These are phyloP conservation scores for Glutinoglossum americanum DNA, from an alignment of 495 filamentous ascomycete genomes.

Conservation along the genomic window DNA sequence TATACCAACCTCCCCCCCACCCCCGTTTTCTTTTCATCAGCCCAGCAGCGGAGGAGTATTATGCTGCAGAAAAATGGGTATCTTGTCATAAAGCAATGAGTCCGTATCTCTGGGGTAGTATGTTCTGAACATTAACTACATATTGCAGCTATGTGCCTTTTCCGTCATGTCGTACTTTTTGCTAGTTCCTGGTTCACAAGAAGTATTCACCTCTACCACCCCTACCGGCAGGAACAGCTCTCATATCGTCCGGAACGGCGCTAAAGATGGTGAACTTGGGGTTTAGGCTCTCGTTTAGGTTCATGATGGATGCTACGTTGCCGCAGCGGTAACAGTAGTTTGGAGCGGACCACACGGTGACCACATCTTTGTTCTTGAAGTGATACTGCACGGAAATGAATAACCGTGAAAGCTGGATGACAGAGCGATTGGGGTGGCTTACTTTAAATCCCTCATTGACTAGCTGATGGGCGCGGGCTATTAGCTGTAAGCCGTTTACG, in stretches of 20 bases:
- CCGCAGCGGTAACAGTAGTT: constrained; percentile 99
- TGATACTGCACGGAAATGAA: constrained; percentile 39
- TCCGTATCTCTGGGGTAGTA: background rate
- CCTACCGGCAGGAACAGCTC: constrained; percentile 64
- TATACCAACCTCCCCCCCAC: background rate
- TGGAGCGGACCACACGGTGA: constrained; percentile 97
- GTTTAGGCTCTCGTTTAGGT: constrained; percentile 60
- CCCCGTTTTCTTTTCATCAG: background rate
- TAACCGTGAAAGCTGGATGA: background rate
- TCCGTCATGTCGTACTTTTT: background rate
- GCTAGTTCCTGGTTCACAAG: constrained; percentile 31
- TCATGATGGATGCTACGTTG: constrained; percentile 94
- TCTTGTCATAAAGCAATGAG: background rate
- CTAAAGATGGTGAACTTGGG: constrained; percentile 88
- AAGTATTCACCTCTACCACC: constrained; percentile 86
- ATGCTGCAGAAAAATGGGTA: background rate
- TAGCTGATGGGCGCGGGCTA: constrained; percentile 87
- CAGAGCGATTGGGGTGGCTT: constrained; percentile 2
- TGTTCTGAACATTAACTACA: background rate
- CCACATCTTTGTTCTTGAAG: constrained; percentile 84
- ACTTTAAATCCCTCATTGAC: constrained; percentile 98
- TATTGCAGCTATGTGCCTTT: background rate
- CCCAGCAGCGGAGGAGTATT: background rate
- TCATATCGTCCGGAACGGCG: constrained; percentile 78
- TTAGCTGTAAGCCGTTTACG: constrained; percentile 84